These are phyloP conservation scores for Tolypocladium nubicola DNA, from an alignment of 2,329 filamentous ascomycete genomes.

Conservation along the genomic window DNA sequence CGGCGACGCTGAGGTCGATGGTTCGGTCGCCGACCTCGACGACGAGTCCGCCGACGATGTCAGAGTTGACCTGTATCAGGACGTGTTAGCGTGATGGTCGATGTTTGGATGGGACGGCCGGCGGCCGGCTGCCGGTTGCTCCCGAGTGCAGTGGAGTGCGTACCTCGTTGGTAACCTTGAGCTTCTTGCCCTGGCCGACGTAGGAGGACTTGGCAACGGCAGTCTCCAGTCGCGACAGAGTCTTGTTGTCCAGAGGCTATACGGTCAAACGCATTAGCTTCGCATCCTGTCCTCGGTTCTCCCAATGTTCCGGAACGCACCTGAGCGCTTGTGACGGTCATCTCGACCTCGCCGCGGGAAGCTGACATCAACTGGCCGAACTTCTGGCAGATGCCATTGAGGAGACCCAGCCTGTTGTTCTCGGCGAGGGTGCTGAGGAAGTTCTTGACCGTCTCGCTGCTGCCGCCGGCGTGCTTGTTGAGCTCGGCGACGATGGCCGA, in stretches of 20 bases:
- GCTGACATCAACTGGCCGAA: slow-evolving; percentile 82
- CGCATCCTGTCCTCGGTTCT: neutral
- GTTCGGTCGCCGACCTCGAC: slow-evolving; percentile 97
- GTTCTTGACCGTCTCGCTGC: slow-evolving; percentile 84
- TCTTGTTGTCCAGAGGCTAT: slow-evolving; percentile 78
- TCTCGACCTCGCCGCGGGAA: slow-evolving; percentile 83
- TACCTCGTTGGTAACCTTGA: slow-evolving; percentile 91
- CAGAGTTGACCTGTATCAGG: slow-evolving; percentile 68
- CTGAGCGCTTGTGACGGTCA: slow-evolving; percentile 82
- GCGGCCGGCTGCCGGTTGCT: neutral
- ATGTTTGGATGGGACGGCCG: neutral
- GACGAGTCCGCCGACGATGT: slow-evolving; percentile 85
- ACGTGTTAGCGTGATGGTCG: neutral
- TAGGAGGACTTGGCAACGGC: slow-evolving; percentile 85
- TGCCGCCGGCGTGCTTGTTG: slow-evolving; percentile 65
- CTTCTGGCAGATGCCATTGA: slow-evolving; percentile 77
- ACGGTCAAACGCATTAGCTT: neutral
- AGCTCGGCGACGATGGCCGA: slow-evolving; percentile 76
- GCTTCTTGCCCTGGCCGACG: slow-evolving; percentile 86
- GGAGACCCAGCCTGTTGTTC: slow-evolving; percentile 86
- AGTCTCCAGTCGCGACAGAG: slow-evolving; percentile 72
- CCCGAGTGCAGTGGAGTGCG: slow-evolving; percentile 11
- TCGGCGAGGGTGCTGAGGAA: slow-evolving; percentile 83
- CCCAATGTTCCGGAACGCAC: slow-evolving; percentile 37
- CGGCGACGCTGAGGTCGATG: slow-evolving; percentile 91